Percentiles rank a stretch among this genome's conserved stretches.
These are phyloP conservation scores for Aphanomyces stellatus DNA, from an alignment of 352 stramenopile genomes.

Conservation along the genomic window DNA sequence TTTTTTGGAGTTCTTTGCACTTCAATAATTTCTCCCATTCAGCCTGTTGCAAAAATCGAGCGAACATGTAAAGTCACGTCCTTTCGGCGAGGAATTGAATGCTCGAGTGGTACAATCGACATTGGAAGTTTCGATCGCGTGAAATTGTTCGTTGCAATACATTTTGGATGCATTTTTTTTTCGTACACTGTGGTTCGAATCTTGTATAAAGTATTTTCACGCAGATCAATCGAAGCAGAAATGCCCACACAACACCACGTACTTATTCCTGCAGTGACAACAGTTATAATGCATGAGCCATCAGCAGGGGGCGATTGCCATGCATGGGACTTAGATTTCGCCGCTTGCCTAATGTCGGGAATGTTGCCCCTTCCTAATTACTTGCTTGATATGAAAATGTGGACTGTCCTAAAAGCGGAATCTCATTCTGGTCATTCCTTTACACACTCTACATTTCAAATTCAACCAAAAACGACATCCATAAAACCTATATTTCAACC, in stretches of 20 bases:
- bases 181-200: neutral
- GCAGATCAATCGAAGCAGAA: neutral
- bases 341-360: constrained; percentile 9
- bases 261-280: neutral
- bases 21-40: neutral
- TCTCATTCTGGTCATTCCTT: neutral
- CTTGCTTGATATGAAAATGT: constrained; percentile 15
- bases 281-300: neutral
- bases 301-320: neutral
- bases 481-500: neutral
- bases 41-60: neutral
- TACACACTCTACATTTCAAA: neutral
- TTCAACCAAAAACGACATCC: neutral
- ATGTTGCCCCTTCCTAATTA: neutral
- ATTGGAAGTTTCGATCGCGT: constrained; percentile 6
- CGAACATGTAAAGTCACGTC: neutral
- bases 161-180: neutral
- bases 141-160: neutral
- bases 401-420: neutral
- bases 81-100: neutral
- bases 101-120: neutral
- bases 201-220: neutral
- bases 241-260: neutral
- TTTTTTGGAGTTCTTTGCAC: neutral
- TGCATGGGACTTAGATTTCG: constrained; percentile 7